phyloP scores from a whole-genome alignment of 768 basidiomycete genomes.

The Pleurotus giganteus region DNA sequence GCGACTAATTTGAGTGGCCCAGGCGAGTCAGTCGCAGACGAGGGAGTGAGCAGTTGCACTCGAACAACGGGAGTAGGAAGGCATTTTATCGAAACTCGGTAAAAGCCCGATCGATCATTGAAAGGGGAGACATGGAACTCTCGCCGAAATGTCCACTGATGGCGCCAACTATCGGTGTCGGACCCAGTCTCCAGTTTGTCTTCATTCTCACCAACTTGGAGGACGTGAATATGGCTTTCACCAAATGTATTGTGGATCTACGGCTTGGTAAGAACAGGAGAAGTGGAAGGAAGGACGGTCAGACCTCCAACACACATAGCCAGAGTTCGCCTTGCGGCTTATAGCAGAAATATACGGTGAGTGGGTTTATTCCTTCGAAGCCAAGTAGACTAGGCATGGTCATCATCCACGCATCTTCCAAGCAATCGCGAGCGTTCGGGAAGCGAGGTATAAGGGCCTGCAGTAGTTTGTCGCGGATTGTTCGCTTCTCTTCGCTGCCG shows the following conservation, averaged over 20 bases:
- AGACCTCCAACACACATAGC: constrained; percentile 57
- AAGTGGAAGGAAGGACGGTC: constrained; percentile 6
- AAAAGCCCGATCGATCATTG: constrained; percentile 68
- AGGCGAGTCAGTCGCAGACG: constrained; percentile 9
- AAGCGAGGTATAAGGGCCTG: constrained; percentile 31
- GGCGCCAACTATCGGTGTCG: constrained; percentile 36
- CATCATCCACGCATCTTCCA: constrained; percentile 66
- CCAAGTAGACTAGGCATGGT: constrained; percentile 72
- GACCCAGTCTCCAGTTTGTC: constrained; percentile 36
- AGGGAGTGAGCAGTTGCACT: constrained; percentile 35
- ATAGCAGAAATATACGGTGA: constrained; percentile 70
- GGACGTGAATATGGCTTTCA: constrained; percentile 60
- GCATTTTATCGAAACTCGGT: constrained; percentile 50
- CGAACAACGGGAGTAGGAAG: constrained; percentile 44
- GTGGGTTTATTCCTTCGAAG: constrained; percentile 67
- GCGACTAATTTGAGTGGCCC: constrained; percentile 55
- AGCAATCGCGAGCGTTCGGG: constrained; percentile 11
- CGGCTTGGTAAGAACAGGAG: background rate
- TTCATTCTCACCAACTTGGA: constrained; percentile 44
- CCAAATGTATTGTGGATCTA: constrained; percentile 76
- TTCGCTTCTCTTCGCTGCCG: constrained; percentile 4
- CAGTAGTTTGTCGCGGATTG: constrained; percentile 41
- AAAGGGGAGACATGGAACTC: constrained; percentile 78
- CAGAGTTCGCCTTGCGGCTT: constrained; percentile 28
- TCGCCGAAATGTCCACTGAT: constrained; percentile 66